Evolutionary conservation across 768 basidiomycete genomes (phyloP), one percentile per base, ranked within the genome.

Genomic region (Gelatoporia subvermispora): DNA sequence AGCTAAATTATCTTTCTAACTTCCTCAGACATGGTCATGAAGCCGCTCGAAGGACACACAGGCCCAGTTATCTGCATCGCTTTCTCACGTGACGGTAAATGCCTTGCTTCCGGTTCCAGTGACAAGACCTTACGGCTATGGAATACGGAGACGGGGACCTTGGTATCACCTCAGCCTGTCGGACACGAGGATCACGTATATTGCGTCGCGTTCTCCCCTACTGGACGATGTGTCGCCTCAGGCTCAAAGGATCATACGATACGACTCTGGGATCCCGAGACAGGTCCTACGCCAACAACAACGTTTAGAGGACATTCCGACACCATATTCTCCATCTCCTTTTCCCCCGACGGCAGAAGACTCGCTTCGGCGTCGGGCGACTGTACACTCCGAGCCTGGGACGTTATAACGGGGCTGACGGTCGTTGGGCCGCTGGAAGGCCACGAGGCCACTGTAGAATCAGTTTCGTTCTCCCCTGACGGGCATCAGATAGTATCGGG

Each of bases 281-380:
- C 46, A 17, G 52, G 60, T 20, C 25, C 72, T 63, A 24, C 54
- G 69, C 39, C 67, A 7, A 15, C 38, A 17, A 31, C 17, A n/a
- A n/a, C n/a, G n/a, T 18, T 55, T 10, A 13, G 31, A n/a, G 53
- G 46, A 9, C 41, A 49, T 31, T 18, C 15, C 17, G 48, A 34
- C 17, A 17, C 43, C 22, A 42, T 49, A 8, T 40, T 42, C 45
- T 13, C 40, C 4, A 35, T 52, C 18, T 36, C 54, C 17, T 61
- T 60, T 47, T 52, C 57, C 8, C 42, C 44, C 5, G 55, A 56
- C 42, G 47, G 50, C 37, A 11, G 21, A 17, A 43, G 44, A 8
- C n/a, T 58, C 23, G 54, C 53, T n/a, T 53, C 59, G 8, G 73
- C 71, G 3, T 72, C 69, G 1, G 71, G 70, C 21, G 75, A 60